These are phyloP conservation scores for Clathrus columnatus DNA, from an alignment of 768 basidiomycete genomes.

Conservation along the genomic window DNA sequence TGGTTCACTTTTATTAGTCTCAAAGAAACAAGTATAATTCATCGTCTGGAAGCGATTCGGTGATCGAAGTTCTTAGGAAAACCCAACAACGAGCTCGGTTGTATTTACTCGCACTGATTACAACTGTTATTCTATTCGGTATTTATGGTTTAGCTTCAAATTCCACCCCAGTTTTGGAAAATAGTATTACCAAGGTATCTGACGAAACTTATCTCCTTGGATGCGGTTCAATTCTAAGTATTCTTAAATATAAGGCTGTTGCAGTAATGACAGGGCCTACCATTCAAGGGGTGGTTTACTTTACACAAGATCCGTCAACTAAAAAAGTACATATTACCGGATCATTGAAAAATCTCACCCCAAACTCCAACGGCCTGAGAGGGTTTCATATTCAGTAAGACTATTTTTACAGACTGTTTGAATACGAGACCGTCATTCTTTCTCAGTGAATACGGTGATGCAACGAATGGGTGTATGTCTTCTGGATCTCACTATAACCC, in stretches of 20 bases:
- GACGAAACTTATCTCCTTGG: not conserved
- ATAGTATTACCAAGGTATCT: not conserved
- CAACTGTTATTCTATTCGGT: not conserved
- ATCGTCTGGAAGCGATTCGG: not conserved
- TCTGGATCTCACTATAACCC: slow-evolving; percentile 78
- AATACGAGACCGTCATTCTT: slow-evolving; percentile 11
- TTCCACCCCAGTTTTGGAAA: not conserved
- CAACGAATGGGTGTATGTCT: slow-evolving; percentile 54
- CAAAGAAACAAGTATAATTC: not conserved
- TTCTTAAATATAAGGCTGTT: slow-evolving; percentile 33
- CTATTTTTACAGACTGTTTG: not conserved
- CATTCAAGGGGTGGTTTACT: slow-evolving; percentile 57
- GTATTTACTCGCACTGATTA: not conserved
- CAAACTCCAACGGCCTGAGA: slow-evolving; percentile 40
- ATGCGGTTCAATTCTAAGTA: not conserved
- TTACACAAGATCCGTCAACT: slow-evolving; percentile 42
- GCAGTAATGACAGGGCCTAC: slow-evolving; percentile 54
- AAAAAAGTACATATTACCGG: slow-evolving; percentile 57
- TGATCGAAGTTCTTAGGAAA: not conserved
- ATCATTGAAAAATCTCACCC: slow-evolving; percentile 49
- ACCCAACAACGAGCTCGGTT: not conserved
- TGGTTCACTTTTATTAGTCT: no score
- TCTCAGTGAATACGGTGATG: slow-evolving; percentile 46
- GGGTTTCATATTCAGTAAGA: slow-evolving; percentile 81
- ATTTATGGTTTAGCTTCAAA: not conserved